Base-by-base conservation (phyloP, 495 filamentous ascomycete species). In the Aspergillus kassunensis region DNA sequence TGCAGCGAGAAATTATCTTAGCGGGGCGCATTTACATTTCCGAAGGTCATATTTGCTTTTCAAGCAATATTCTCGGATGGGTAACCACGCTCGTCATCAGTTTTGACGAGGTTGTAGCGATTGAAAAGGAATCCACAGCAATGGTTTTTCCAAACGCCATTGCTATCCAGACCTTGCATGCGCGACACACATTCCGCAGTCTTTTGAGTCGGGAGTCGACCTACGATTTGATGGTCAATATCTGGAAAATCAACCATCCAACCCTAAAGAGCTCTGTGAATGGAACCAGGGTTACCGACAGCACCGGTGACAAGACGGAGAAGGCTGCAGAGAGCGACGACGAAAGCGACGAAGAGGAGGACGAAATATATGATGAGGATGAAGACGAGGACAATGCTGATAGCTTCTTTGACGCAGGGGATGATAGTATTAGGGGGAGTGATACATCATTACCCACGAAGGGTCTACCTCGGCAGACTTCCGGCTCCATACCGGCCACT, bases 61-160 rank as follows among this genome's bases (percentile, higher is more conserved):
- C 91, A 53, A 97, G 93, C 68, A 99, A 99, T 63, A 99, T 99
- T 44, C 79, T 99, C 30, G 93, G 93, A 30, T 99, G 93, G 93
- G 84, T 95, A 1, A 99, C 95, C 1, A 97, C 91, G 4, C 72
- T 97, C 24, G 91, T 99, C 34, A 96, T 99, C 68, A 93, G 89
- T 63, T 99, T 97, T 66, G 95, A 97, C 63, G 93, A 99, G 65
- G 86, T 99, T 43, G 89, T 97, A 25, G 88, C 91, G 0, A 85
- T 99, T 2, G 93, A 99, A 65, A 99, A 97, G 70, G 91, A 95
- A 67, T 96, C 80, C 55, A 99, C 93, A 0, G 95, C 92, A 4
- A 79, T 97, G 65, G 82, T 99, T 1, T 97, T 99, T 67, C 93
- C 91, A 39, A 99, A 99, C 70, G 95, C 91, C 13, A 90, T 99